Evolutionary conservation across 2,329 filamentous ascomycete genomes (phyloP).

Genomic region (Fusarium setosum): DNA sequence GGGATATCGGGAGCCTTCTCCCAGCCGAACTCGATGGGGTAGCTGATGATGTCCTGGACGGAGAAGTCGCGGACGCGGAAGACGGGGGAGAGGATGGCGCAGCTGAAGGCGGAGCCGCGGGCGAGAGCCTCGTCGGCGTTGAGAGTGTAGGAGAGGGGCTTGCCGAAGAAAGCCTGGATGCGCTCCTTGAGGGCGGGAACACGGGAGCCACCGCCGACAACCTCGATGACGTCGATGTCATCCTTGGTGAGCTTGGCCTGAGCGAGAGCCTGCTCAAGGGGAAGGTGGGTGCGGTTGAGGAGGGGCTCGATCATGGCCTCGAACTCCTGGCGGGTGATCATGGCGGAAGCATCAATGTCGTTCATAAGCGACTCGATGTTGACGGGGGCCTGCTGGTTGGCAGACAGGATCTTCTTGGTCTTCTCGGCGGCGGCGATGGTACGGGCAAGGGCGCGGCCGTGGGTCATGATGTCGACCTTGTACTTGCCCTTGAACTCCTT

Average conservation of each 20-base stretch:
- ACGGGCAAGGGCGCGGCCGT: slow-evolving; percentile 89
- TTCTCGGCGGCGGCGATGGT: slow-evolving; percentile 93
- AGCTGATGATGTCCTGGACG: slow-evolving; percentile 96
- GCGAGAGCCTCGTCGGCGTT: slow-evolving; percentile 99
- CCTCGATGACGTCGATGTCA: slow-evolving; percentile 92
- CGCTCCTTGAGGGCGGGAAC: slow-evolving; percentile 92
- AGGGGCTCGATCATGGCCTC: slow-evolving; percentile 91
- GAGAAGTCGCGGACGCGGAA: slow-evolving; percentile 99
- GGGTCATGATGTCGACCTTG: slow-evolving; percentile 94
- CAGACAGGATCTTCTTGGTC: slow-evolving; percentile 97
- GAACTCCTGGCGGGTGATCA: slow-evolving; percentile 94
- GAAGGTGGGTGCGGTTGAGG: slow-evolving; percentile 75
- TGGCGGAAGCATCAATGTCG: slow-evolving; percentile 88
- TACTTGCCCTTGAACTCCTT: slow-evolving; percentile 97
- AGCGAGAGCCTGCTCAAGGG: slow-evolving; percentile 91
- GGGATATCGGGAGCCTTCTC: slow-evolving; percentile 98
- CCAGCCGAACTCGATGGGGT: slow-evolving; percentile 99
- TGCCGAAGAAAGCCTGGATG: slow-evolving; percentile 92
- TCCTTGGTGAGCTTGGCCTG: slow-evolving; percentile 91
- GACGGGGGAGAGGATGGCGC: slow-evolving; percentile 94
- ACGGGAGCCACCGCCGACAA: slow-evolving; percentile 95
- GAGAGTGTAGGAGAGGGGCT: slow-evolving; percentile 92
- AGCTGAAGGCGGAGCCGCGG: slow-evolving; percentile 95
- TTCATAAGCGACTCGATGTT: slow-evolving; percentile 99
- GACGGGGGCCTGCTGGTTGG: slow-evolving; percentile 90